Percentiles rank a stretch among this genome's conserved stretches.
Evolutionary conservation across 345 rosid genomes (phyloP).

Genomic region (Rhizophora mangle): DNA sequence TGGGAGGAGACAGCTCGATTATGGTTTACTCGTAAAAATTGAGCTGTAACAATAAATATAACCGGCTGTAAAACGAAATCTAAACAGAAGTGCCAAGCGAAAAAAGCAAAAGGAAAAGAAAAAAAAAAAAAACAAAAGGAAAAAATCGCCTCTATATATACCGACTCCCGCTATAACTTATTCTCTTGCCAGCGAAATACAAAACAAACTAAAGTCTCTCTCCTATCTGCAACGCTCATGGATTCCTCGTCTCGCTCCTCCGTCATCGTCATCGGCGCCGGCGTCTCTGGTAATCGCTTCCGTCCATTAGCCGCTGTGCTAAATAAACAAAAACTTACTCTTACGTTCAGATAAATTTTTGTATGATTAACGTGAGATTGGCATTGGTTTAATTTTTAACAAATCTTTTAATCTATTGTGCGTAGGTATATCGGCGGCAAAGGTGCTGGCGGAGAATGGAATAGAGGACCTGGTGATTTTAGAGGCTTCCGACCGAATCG

Average conservation of each 20-base stretch:
- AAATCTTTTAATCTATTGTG: not conserved
- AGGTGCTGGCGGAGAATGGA: slow-evolving; percentile 76
- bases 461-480: slow-evolving; percentile 67
- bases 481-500: slow-evolving; percentile 90
- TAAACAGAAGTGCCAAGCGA: not conserved
- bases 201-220: not conserved
- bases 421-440: slow-evolving; percentile 84
- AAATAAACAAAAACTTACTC: not conserved
- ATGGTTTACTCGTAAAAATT: too few species aligned
- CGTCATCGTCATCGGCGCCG: slow-evolving; percentile 91
- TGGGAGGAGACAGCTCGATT: too few species aligned
- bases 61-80: too few species aligned
- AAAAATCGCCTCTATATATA: slow-evolving; percentile 26
- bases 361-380: not conserved
- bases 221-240: slow-evolving; percentile 14
- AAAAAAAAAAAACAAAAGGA: not conserved
- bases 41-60: too few species aligned
- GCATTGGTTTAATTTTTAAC: not conserved
- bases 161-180: slow-evolving; percentile 47
- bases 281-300: slow-evolving; percentile 64
- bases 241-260: slow-evolving; percentile 53
- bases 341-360: not conserved
- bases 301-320: not conserved
- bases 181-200: slow-evolving; percentile 16
- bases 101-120: not conserved